These are phyloP conservation scores for Erodium maritimum DNA, from an alignment of 345 rosid species.

Conservation along the genomic window DNA sequence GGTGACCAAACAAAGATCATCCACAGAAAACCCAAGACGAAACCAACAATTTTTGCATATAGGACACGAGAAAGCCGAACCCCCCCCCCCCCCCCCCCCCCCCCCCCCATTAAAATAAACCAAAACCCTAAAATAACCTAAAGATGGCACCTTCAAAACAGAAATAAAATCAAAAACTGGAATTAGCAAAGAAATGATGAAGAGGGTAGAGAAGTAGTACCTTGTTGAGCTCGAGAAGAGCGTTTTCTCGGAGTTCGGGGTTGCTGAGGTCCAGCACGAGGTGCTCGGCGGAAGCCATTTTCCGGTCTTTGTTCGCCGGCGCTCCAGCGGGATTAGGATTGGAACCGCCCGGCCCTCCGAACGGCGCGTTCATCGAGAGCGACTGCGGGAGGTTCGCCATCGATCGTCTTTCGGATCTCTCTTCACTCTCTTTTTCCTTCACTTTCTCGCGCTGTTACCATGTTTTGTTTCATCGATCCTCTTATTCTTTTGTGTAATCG, in stretches of 20 bases:
- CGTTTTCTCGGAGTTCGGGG: conserved; percentile 89
- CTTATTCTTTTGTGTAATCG: not conserved
- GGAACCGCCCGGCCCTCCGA: conserved; percentile 41
- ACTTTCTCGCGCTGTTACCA: not conserved
- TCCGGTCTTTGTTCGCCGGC: conserved; percentile 66
- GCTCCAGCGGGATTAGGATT: conserved; percentile 26
- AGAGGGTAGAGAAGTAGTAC: conserved; percentile 15
- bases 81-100: too few relatives aligned
- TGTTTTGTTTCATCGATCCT: not conserved
- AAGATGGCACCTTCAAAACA: not conserved
- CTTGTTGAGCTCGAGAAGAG: conserved; percentile 59
- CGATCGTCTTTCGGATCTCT: not conserved
- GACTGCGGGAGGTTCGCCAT: conserved; percentile 71
- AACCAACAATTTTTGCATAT: not conserved
- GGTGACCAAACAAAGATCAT: too few relatives aligned
- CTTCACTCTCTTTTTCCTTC: not conserved
- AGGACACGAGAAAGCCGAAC: too few relatives aligned
- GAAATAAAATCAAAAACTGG: not conserved
- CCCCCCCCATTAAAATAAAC: too few relatives aligned
- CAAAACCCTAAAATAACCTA: too few relatives aligned
- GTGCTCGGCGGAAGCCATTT: conserved; percentile 83
- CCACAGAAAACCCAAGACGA: not conserved
- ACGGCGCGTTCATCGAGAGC: conserved; percentile 53
- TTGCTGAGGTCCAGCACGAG: conserved; percentile 86
- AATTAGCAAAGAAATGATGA: not conserved